Base-by-base conservation (phyloP, 176 grass and related monocot species). In the Oryza officinalis region DNA sequence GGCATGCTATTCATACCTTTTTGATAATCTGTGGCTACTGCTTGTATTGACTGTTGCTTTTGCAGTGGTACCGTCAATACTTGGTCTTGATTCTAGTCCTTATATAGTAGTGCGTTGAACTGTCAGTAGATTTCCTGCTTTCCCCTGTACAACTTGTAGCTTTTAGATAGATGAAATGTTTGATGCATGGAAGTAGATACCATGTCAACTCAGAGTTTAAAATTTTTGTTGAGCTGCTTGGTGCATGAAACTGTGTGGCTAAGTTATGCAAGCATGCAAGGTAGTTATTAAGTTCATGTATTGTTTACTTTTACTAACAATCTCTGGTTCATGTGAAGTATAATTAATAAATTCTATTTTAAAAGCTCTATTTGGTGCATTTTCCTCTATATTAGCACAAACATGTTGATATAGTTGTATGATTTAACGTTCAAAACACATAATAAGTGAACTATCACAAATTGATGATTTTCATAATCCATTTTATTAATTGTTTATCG, bases 1-100 rank as follows among this genome's bases (percentile, higher is more conserved):
- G 61, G 64, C 61, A 47, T 77, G 45, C 32, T 81, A 31, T 74
- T 61, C 5, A 15, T 71, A 44, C 59, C 3, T 71, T 77, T 77
- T 70, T 33, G 10, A 77, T 77, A 43, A 43, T n/a, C 8, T 83
- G 47, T 65, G 8, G 15, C 47, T 44, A 63, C 5, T 63, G 26
- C 26, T 71, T 78, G 23, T 13, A 10, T 63, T 31, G 35, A 13
- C n/a, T 60, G 26, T 52, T 77, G 47, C 20, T 61, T 67, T 57
- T 84, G 3, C 12, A 44, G 2, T 8, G 15, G 63, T 73, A 14
- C 28, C 18, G 11, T 76, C 31, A 57, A 18, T 38, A 68, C 17
- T 4, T 69, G 5, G 23, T 26, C 63, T 47, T 41, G 40, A 50
- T 50, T 17, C 4, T 59, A 30, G 35, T 72, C 67, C n/a, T 76